phyloP scores from a whole-genome alignment of 1,284 basidiomycete species.

The Fomitopsis palustris region DNA sequence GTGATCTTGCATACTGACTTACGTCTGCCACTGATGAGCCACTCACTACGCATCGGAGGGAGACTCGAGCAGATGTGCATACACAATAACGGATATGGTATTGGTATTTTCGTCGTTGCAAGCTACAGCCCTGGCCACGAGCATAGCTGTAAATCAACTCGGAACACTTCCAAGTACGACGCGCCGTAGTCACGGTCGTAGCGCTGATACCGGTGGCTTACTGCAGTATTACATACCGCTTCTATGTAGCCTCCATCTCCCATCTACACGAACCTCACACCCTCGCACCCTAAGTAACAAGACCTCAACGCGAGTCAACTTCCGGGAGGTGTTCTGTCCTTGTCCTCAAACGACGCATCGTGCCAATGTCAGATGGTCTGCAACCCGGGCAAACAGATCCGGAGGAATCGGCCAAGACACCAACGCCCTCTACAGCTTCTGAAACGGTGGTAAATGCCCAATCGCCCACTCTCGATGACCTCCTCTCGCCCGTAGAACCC shows the following conservation, averaged over 20 bases:
- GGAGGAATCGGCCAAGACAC: neutral
- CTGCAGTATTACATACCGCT: neutral
- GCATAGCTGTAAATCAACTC: neutral
- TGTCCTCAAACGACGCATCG: neutral
- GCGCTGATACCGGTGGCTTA: neutral
- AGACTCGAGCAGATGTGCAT: too few relatives aligned
- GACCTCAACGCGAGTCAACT: neutral
- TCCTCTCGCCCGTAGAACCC: constrained; percentile 37
- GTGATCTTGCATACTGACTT: neutral
- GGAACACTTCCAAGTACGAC: too few relatives aligned
- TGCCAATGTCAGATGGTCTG: constrained; percentile 6
- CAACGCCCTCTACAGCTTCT: neutral
- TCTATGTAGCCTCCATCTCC: neutral
- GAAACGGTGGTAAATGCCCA: neutral
- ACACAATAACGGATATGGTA: too few relatives aligned
- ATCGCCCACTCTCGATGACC: constrained; percentile 30
- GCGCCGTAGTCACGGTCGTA: neutral
- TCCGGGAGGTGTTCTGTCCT: neutral
- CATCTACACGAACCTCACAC: neutral
- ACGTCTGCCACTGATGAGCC: neutral
- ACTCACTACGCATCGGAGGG: neutral
- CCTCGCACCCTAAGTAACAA: neutral
- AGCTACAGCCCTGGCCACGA: too few relatives aligned
- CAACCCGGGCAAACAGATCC: neutral
- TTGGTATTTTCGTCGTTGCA: too few relatives aligned